Evolutionary conservation across 768 basidiomycete species (phyloP).

Genomic region (Mycena galopus): DNA sequence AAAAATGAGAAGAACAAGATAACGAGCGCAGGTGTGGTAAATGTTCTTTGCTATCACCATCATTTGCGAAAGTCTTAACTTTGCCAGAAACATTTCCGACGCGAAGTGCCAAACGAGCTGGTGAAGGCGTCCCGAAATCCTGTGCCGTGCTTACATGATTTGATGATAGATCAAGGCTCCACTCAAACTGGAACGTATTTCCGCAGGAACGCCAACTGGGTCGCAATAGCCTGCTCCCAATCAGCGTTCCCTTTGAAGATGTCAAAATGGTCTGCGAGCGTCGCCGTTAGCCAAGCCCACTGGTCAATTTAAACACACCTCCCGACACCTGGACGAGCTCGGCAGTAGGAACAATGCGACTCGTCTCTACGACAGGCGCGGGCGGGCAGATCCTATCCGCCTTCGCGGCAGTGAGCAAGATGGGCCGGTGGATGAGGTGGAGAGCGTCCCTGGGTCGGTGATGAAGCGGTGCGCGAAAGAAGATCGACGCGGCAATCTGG

Average conservation of each 20-base stretch:
- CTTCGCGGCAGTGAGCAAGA: constrained; percentile 37
- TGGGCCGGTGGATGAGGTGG: constrained; percentile 36
- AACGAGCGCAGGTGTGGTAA: no score
- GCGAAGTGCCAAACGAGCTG: no score
- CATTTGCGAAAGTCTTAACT: no score
- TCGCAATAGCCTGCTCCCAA: constrained; percentile 32
- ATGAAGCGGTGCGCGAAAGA: constrained; percentile 33
- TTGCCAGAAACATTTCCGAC: no score
- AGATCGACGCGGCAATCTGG: constrained; percentile 33
- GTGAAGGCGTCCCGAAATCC: no score
- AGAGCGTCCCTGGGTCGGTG: constrained; percentile 29
- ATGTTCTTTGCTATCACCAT: no score
- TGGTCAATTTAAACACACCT: constrained; percentile 25
- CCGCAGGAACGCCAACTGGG: constrained; percentile 37
- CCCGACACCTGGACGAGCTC: constrained; percentile 35
- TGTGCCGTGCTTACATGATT: no score
- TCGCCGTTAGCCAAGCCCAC: background rate
- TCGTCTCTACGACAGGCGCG: constrained; percentile 20
- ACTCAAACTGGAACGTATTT: constrained; percentile 32
- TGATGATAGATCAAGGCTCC: no score
- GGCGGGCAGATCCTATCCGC: constrained; percentile 36
- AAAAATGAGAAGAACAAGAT: no score
- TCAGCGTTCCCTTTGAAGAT: constrained; percentile 32
- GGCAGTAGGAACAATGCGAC: constrained; percentile 17
- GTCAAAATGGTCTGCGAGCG: constrained; percentile 36